Conservation (phyloP, 345 rosid genomes). For the Camelina laxa region DNA sequence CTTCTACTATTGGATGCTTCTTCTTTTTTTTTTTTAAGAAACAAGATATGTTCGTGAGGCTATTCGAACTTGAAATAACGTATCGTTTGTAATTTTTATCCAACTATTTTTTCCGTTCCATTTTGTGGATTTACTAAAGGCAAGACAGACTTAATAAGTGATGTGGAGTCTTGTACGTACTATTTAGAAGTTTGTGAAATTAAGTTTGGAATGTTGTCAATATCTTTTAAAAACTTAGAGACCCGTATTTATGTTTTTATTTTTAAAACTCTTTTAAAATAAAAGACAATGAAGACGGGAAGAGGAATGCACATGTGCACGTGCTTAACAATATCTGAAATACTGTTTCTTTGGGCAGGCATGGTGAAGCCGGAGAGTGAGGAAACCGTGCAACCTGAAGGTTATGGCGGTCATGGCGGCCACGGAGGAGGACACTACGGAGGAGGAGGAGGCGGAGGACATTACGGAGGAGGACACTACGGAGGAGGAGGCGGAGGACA, state of each 20-base stretch:
- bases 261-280: neutral
- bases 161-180: neutral
- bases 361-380: conserved; percentile 2
- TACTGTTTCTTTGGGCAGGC: neutral
- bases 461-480: neutral
- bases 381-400: conserved; percentile 26
- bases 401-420: neutral
- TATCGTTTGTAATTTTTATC: neutral
- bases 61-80: neutral
- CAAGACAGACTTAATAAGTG: neutral
- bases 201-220: neutral
- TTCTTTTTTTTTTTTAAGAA: neutral
- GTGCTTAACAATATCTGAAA: conserved; percentile 7
- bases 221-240: neutral
- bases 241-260: neutral
- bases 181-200: neutral
- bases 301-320: conserved; percentile 6
- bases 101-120: neutral
- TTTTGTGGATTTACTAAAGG: neutral
- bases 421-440: neutral
- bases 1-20: neutral
- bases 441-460: no score
- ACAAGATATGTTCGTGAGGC: neutral
- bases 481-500: conserved; percentile 12
- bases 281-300: neutral